These are phyloP conservation scores for Paecilomyces sp. DNA, from an alignment of 2,329 filamentous ascomycete genomes.

Conservation along the genomic window DNA sequence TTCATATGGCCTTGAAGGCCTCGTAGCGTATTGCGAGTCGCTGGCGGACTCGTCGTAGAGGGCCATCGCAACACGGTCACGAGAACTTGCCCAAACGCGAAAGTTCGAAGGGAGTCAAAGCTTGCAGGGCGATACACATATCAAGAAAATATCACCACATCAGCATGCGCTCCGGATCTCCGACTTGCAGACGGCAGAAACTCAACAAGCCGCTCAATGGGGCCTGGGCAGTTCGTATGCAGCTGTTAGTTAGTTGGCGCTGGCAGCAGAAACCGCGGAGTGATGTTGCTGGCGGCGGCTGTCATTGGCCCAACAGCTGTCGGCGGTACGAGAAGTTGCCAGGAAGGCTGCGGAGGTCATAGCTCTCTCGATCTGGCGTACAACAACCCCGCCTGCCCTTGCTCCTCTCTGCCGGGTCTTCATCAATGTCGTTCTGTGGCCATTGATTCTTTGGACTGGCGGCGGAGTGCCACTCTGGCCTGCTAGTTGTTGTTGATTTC, in stretches of 20 bases:
- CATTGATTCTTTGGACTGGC: background rate
- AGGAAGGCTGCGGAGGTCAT: background rate
- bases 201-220: background rate
- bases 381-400: background rate
- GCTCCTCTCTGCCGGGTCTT: background rate
- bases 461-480: background rate
- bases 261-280: conserved; percentile 1
- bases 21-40: conserved; percentile 24
- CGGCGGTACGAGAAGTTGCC: conserved; percentile 6
- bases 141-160: background rate
- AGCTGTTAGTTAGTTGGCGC: background rate
- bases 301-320: conserved; percentile 12
- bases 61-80: conserved; percentile 22
- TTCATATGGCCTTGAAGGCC: conserved; percentile 25
- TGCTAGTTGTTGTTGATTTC: background rate
- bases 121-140: background rate
- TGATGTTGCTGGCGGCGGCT: conserved; percentile 4
- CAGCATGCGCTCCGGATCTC: background rate
- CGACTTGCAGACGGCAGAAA: background rate
- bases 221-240: background rate
- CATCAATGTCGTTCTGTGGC: background rate
- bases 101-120: background rate
- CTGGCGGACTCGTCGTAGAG: conserved; percentile 31
- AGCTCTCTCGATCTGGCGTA: background rate
- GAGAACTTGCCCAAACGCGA: background rate